Evolutionary conservation across 2,329 filamentous ascomycete genomes (phyloP).

Genomic region (Colletotrichum horii): DNA sequence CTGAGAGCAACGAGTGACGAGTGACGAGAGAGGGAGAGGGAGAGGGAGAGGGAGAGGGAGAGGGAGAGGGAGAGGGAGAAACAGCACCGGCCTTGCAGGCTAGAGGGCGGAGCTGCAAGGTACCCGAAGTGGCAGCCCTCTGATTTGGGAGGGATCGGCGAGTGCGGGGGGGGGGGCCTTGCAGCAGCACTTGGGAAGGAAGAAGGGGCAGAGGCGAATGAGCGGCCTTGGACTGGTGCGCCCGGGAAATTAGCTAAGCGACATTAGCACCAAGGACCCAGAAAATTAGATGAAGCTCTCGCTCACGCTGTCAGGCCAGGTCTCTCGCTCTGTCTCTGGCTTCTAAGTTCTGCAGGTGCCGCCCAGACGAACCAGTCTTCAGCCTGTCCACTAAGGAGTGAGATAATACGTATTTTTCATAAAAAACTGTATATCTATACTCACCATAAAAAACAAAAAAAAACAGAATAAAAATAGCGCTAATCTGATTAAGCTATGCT

Average conservation of each 20-base stretch:
- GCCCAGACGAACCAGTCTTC: too few species aligned
- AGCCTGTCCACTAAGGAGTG: too few species aligned
- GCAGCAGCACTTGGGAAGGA: not conserved
- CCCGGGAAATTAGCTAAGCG: slow-evolving; percentile 26
- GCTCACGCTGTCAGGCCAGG: too few species aligned
- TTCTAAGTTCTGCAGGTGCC: too few species aligned
- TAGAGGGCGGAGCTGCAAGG: slow-evolving; percentile 15
- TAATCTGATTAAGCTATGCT: too few species aligned
- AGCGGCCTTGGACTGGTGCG: not conserved
- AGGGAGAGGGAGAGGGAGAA: not conserved
- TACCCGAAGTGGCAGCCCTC: slow-evolving; percentile 1
- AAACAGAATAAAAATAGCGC: too few species aligned
- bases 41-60: too few species aligned
- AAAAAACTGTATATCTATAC: too few species aligned
- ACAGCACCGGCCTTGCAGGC: not conserved
- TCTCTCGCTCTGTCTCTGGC: too few species aligned
- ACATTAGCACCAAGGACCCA: slow-evolving; percentile 19
- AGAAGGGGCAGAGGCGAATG: not conserved
- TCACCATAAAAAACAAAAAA: too few species aligned
- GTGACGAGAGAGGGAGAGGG: not conserved
- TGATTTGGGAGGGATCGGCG: slow-evolving; percentile 15
- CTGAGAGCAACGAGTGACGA: not conserved
- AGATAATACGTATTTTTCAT: too few species aligned
- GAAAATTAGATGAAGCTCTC: slow-evolving; percentile 21
- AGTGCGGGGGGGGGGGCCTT: not conserved